Conservation (phyloP, 768 basidiomycete genomes). For the Ramaria sp. region DNA sequence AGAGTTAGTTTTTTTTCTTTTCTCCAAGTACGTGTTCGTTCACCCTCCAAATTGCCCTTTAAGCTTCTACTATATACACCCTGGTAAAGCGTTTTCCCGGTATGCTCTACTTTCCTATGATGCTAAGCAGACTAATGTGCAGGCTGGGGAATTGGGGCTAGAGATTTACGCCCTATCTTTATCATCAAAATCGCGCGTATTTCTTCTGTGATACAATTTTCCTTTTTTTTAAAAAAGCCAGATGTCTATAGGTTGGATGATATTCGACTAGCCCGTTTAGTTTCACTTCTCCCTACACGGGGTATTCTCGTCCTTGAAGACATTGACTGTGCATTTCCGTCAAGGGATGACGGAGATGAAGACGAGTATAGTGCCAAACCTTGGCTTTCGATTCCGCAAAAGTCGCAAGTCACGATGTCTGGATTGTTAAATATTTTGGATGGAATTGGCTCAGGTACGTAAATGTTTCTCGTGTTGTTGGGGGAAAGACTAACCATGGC, state of each 20-base stretch:
- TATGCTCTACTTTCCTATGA: neutral
- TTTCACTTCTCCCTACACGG: conserved; percentile 35
- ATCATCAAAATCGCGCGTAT: conserved; percentile 33
- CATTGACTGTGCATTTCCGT: conserved; percentile 48
- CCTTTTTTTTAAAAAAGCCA: neutral
- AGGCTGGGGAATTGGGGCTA: conserved; percentile 15
- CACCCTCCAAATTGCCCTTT: neutral
- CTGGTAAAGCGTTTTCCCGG: conserved; percentile 21
- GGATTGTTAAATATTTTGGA: conserved; percentile 49
- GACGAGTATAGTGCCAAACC: neutral
- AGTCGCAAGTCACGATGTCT: conserved; percentile 35
- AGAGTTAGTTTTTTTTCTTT: conserved; percentile 28
- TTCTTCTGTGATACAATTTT: neutral
- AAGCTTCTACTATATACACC: conserved; percentile 32
- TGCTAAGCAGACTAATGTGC: neutral
- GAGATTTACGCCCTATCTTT: conserved; percentile 33
- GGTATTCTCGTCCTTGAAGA: conserved; percentile 49
- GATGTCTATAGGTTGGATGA: conserved; percentile 34
- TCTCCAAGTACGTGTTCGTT: neutral
- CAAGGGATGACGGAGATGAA: conserved; percentile 23
- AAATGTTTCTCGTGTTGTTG: neutral
- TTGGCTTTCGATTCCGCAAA: conserved; percentile 10
- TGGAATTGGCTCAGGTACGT: conserved; percentile 33
- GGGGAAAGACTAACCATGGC: neutral
- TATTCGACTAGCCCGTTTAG: conserved; percentile 32